Conservation (phyloP, 2,329 filamentous ascomycete genomes). For the Zymoseptoria ardabiliae region DNA sequence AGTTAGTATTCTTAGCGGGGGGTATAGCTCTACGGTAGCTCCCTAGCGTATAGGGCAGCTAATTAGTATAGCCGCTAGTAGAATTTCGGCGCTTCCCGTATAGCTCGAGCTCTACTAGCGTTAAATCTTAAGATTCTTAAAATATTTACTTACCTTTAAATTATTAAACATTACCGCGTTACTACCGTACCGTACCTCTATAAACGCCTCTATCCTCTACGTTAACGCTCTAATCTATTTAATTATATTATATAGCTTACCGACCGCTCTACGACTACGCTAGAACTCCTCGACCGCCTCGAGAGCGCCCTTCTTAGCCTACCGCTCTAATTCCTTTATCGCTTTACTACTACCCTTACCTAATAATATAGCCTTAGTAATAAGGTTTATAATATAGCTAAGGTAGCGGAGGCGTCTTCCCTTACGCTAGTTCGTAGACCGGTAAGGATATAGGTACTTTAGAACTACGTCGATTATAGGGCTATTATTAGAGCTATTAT, state of each 20-base stretch:
- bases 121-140: not conserved
- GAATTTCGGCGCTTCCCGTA: not conserved
- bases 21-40: too few species aligned
- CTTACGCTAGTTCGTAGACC: not conserved
- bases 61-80: too few species aligned
- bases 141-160: conserved; percentile 1
- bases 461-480: not conserved
- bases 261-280: conserved; percentile 1
- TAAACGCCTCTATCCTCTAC: conserved; percentile 1
- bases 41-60: too few species aligned
- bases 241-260: conserved; percentile 3
- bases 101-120: not conserved
- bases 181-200: not conserved
- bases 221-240: not conserved
- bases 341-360: conserved; percentile 2
- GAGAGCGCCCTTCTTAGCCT: conserved; percentile 2
- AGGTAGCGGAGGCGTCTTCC: not conserved
- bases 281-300: conserved; percentile 1
- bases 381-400: conserved; percentile 4
- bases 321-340: not conserved
- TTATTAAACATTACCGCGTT: conserved; percentile 1
- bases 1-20: too few species aligned
- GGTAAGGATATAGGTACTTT: conserved; percentile 1
- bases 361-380: conserved; percentile 1
- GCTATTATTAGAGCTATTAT: conserved; percentile 2